phyloP scores from a whole-genome alignment of 108 stramenopile genomes.

The Nitzschia inconspicua region DNA sequence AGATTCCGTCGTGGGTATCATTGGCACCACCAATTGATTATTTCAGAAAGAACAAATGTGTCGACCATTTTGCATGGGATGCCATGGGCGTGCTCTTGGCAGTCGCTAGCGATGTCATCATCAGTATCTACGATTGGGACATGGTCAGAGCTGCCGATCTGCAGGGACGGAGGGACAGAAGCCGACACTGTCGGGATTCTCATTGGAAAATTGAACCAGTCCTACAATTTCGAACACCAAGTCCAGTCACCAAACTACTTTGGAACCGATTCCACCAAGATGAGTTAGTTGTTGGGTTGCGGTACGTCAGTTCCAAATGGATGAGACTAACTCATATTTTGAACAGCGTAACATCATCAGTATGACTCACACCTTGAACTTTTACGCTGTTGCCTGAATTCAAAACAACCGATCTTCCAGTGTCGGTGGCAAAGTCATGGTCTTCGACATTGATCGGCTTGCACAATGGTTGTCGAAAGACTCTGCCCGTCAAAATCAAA shows the following conservation, averaged over 20 bases:
- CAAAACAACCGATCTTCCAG: too few species aligned
- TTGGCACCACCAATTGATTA: slow-evolving; percentile 1
- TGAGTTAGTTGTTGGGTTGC: slow-evolving; percentile 33
- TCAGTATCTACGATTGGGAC: slow-evolving; percentile 51
- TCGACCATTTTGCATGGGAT: slow-evolving; percentile 40
- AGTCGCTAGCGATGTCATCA: slow-evolving; percentile 14
- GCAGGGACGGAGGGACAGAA: slow-evolving; percentile 4
- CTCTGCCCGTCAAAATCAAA: neutral
- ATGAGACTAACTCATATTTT: neutral
- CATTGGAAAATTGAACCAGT: slow-evolving; percentile 22
- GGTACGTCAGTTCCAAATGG: slow-evolving; percentile 3
- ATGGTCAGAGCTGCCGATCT: slow-evolving; percentile 33
- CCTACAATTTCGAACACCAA: slow-evolving; percentile 16
- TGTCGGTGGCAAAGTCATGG: slow-evolving; percentile 3
- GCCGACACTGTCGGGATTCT: neutral
- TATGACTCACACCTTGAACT: neutral
- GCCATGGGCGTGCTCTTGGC: slow-evolving; percentile 41
- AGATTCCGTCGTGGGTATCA: slow-evolving; percentile 19
- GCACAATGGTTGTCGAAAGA: slow-evolving; percentile 18
- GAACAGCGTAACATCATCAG: neutral
- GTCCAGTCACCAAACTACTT: slow-evolving; percentile 11
- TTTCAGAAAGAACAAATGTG: too few species aligned
- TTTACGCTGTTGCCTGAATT: neutral
- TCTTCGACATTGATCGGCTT: slow-evolving; percentile 21
- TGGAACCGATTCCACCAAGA: slow-evolving; percentile 43